phyloP scores from a whole-genome alignment of 2,329 filamentous ascomycete species.

The Ascochyta koolunga region DNA sequence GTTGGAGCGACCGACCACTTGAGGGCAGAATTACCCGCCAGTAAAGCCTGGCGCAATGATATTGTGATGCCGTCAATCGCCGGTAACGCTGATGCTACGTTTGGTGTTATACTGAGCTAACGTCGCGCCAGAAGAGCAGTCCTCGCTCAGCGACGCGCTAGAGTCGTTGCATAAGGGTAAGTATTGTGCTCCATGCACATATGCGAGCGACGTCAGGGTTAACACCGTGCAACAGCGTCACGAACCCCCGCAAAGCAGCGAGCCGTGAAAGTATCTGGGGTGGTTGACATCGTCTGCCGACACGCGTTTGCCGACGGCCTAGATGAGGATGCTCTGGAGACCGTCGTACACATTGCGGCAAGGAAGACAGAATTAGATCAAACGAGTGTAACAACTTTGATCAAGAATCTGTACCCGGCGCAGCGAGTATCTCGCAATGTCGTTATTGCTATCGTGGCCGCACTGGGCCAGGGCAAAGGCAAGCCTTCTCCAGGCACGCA shows the following conservation, averaged over 20 bases:
- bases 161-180: conserved; percentile 45
- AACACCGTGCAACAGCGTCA: conserved; percentile 40
- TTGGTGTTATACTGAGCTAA: conserved; percentile 28
- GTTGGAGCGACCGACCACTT: conserved; percentile 17
- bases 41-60: conserved; percentile 26
- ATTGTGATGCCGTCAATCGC: conserved; percentile 41
- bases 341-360: conserved; percentile 71
- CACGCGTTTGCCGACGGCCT: conserved; percentile 73
- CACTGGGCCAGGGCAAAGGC: conserved; percentile 76
- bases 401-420: conserved; percentile 79
- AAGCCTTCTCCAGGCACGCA: conserved; percentile 77
- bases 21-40: conserved; percentile 13
- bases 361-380: conserved; percentile 75
- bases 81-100: conserved; percentile 28
- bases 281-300: conserved; percentile 67
- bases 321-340: conserved; percentile 62
- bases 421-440: conserved; percentile 65
- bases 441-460: conserved; percentile 70
- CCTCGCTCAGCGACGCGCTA: conserved; percentile 43
- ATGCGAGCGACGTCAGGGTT: conserved; percentile 27
- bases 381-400: conserved; percentile 69
- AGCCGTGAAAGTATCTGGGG: conserved; percentile 64
- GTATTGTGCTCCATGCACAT: conserved; percentile 24
- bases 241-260: conserved; percentile 68
- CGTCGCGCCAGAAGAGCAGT: conserved; percentile 35